Evolutionary conservation across 1,139 yeast species (phyloP), one percentile per base, ranked within the genome.

Genomic region (Hansenula lynferdii): DNA sequence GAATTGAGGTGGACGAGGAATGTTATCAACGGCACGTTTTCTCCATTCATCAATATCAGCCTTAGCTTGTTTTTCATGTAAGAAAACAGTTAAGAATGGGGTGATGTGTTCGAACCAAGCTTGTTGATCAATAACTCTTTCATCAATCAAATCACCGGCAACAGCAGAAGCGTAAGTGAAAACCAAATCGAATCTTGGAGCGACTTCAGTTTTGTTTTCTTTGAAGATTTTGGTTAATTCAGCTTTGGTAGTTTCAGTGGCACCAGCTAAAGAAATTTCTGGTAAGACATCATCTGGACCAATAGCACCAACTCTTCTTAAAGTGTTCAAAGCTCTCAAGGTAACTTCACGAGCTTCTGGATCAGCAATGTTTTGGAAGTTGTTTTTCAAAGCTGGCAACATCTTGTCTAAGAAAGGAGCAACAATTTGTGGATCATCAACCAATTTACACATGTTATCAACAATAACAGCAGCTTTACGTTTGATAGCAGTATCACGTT

Each of bases 371-470:
- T 86, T 87, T 64, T 85, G 72, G 74, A 82, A 80, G 86, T 92
- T 92, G 67, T 80, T 68, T 81, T 87, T 86, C 70, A 92, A 80
- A 62, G 97, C 87, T 67, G 98, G 98, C 76, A 87, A 85, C 65
- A 92, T 81, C 67, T 83, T 85, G 71, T 77, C 75, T 85, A 92
- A 76, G 85, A 92, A 92, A 58, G 98, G 98, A 77, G 97, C 97
- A 74, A 92, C 95, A 65, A 92, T 92, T 77, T 92, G 97, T 58
- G 98, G 98, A 69, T 92, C 98, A 65, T 92, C 97, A 75, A 92
- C 98, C 73, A 92, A 86, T 77, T 92, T 92, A 85, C 98, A 92
- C 98, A 92, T 92, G 95, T 92, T 92, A 72, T 92, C 98, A 62
- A 90, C 85, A 72, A 92, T 92, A 67, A 92, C 98, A 60, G 98